A percentile compares a stretch with the other conserved stretches of the same genome.
Conservation (phyloP, 306 rosid species). For the Prosopis cineraria region DNA sequence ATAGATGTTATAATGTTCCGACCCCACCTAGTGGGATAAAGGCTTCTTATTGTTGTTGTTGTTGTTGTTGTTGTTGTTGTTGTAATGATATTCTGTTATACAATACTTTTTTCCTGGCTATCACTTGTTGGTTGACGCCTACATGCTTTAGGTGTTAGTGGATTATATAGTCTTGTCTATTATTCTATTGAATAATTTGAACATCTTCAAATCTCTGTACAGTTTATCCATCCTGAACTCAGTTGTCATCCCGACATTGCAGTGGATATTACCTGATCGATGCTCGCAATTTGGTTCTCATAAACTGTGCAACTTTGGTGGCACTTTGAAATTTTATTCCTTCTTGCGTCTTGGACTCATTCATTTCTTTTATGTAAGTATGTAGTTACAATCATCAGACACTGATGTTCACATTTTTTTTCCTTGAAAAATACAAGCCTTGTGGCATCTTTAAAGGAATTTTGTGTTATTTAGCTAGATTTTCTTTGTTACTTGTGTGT, state of each 20-base stretch:
- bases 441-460: background rate
- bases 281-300: slow-evolving; percentile 55
- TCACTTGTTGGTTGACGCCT: slow-evolving; percentile 2
- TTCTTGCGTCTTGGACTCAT: slow-evolving; percentile 65
- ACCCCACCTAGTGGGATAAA: no score
- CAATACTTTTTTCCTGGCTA: background rate
- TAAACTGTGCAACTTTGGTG: slow-evolving; percentile 45
- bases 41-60: no score
- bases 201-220: slow-evolving; percentile 44
- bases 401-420: background rate
- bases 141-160: background rate
- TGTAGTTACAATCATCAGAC: background rate
- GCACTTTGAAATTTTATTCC: slow-evolving; percentile 63
- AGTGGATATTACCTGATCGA: slow-evolving; percentile 79
- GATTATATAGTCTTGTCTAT: slow-evolving; percentile 9
- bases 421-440: background rate
- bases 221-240: slow-evolving; percentile 73
- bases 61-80: no score
- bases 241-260: slow-evolving; percentile 67
- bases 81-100: background rate
- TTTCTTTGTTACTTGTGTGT: background rate
- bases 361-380: slow-evolving; percentile 85
- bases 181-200: slow-evolving; percentile 18
- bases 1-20: no score
- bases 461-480: background rate